Percentiles rank a stretch among this genome's conserved stretches.
phyloP scores from a whole-genome alignment of 2,329 filamentous ascomycete genomes.

The Colletotrichum trifolii region DNA sequence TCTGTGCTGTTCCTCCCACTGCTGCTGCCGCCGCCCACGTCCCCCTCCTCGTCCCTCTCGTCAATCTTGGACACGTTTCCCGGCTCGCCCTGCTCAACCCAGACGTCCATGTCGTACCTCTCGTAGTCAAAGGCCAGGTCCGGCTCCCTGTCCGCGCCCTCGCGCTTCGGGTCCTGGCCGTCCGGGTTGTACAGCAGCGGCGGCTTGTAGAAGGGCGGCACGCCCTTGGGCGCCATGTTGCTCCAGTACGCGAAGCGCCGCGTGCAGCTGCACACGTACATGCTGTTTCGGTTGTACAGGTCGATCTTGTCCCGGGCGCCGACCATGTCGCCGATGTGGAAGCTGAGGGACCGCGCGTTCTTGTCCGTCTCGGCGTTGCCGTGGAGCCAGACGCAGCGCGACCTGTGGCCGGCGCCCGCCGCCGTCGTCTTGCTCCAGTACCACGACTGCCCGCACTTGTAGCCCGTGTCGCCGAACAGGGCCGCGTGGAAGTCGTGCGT shows the following conservation, averaged over 20 bases:
- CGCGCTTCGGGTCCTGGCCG: constrained; percentile 4
- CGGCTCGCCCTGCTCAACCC: constrained; percentile 21
- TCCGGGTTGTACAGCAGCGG: constrained; percentile 40
- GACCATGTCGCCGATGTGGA: constrained; percentile 39
- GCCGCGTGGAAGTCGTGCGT: constrained; percentile 29
- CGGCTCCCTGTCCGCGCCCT: constrained; percentile 33
- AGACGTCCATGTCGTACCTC: constrained; percentile 34
- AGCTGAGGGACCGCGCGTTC: constrained; percentile 39
- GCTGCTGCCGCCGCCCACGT: too few species aligned
- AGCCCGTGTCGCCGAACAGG: constrained; percentile 39
- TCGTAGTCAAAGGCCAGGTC: constrained; percentile 35
- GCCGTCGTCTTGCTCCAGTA: constrained; percentile 37
- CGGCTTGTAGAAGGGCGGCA: constrained; percentile 42
- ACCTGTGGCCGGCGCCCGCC: constrained; percentile 31
- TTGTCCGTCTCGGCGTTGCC: neutral
- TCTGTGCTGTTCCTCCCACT: neutral
- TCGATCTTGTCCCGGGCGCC: constrained; percentile 29
- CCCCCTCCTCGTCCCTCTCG: neutral
- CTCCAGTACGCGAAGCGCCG: constrained; percentile 40
- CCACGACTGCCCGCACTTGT: constrained; percentile 40
- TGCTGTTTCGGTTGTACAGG: constrained; percentile 27
- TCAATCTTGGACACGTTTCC: neutral
- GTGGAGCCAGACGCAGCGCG: constrained; percentile 22
- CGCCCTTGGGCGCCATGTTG: constrained; percentile 36
- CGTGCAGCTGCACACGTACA: constrained; percentile 38